Percentiles rank a stretch among this genome's conserved stretches.
Conservation (phyloP, 768 basidiomycete species). For the Tylopilus felleus region DNA sequence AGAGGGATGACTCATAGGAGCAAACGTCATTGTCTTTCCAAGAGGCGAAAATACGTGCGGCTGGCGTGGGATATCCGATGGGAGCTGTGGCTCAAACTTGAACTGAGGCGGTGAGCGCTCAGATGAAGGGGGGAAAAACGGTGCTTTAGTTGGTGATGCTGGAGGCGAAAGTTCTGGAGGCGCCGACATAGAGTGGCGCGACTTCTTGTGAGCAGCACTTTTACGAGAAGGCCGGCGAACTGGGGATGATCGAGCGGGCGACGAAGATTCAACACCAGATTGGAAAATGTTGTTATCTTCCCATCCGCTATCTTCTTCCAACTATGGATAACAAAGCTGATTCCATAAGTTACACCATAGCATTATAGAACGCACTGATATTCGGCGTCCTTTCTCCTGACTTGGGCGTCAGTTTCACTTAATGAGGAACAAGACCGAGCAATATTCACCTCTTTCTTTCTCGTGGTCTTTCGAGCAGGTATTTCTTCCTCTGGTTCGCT, state of each 20-base stretch:
- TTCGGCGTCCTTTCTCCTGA: slow-evolving; percentile 52
- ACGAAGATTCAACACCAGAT: slow-evolving; percentile 86
- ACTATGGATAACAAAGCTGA: slow-evolving; percentile 16
- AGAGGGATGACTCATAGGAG: slow-evolving; percentile 18
- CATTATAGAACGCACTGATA: slow-evolving; percentile 43
- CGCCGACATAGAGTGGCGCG: slow-evolving; percentile 70
- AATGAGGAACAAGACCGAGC: neutral
- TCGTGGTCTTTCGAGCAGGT: slow-evolving; percentile 56
- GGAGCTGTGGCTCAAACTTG: slow-evolving; percentile 54
- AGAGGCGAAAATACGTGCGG: slow-evolving; percentile 15
- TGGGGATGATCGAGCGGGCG: slow-evolving; percentile 65
- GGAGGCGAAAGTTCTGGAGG: slow-evolving; percentile 54
- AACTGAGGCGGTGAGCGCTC: slow-evolving; percentile 50
- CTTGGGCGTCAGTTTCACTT: slow-evolving; percentile 26
- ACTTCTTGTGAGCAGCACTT: slow-evolving; percentile 40
- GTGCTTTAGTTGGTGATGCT: slow-evolving; percentile 37
- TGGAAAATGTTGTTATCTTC: slow-evolving; percentile 91
- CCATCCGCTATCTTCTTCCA: slow-evolving; percentile 76
- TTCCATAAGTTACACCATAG: slow-evolving; percentile 8
- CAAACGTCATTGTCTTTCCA: slow-evolving; percentile 11
- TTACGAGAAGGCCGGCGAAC: slow-evolving; percentile 43
- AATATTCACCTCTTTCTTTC: slow-evolving; percentile 53
- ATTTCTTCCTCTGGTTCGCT: slow-evolving; percentile 71
- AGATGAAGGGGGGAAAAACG: slow-evolving; percentile 18
- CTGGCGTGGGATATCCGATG: slow-evolving; percentile 36